These are phyloP conservation scores for Chalciporus pseudorubinellus DNA, from an alignment of 768 basidiomycete species.

Conservation along the genomic window DNA sequence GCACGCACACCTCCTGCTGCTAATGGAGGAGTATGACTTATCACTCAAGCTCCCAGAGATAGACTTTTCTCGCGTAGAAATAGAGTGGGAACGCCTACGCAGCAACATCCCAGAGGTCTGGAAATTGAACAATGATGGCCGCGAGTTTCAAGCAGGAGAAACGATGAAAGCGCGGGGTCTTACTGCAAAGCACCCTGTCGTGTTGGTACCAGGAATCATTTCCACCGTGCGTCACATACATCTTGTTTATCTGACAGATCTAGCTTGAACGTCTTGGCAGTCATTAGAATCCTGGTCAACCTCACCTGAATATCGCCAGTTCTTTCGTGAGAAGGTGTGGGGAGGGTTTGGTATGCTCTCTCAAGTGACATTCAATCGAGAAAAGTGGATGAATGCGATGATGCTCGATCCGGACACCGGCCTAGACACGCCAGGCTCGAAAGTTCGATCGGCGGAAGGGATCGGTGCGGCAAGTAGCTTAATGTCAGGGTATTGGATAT, in stretches of 20 bases:
- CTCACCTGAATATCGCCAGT: conserved; percentile 73
- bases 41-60: conserved; percentile 59
- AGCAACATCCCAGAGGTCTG: conserved; percentile 75
- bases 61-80: conserved; percentile 65
- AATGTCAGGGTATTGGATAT: conserved; percentile 93
- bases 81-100: conserved; percentile 67
- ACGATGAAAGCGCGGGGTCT: conserved; percentile 61
- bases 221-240: conserved; percentile 61
- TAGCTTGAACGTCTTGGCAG: conserved; percentile 30
- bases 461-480: conserved; percentile 86
- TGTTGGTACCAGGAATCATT: conserved; percentile 88
- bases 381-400: conserved; percentile 88
- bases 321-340: conserved; percentile 90
- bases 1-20: conserved; percentile 61
- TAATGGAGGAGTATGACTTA: conserved; percentile 72
- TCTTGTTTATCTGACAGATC: neutral
- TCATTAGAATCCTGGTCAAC: conserved; percentile 95
- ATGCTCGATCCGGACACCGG: conserved; percentile 91
- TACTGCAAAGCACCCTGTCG: conserved; percentile 70
- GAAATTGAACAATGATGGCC: conserved; percentile 77
- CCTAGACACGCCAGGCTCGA: conserved; percentile 80
- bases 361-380: conserved; percentile 78
- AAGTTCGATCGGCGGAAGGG: conserved; percentile 89
- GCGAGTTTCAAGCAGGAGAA: conserved; percentile 79
- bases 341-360: conserved; percentile 81